Conservation (phyloP, 768 basidiomycete species). For the Hygrophorus russula region DNA sequence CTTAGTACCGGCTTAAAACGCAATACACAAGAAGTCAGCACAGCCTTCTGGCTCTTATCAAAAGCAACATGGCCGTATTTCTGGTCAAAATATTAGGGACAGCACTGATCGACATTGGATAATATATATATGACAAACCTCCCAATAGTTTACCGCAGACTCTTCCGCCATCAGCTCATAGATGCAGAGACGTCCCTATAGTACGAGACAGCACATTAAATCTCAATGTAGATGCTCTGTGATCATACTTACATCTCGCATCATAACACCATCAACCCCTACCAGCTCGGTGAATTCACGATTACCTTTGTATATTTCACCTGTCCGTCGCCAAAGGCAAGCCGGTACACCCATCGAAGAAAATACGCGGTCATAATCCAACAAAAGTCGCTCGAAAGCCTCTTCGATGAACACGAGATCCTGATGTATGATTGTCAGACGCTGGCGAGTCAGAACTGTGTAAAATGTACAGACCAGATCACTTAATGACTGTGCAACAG, state of each 20-base stretch:
- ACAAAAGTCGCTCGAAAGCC: slow-evolving; percentile 87
- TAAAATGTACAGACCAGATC: slow-evolving; percentile 47
- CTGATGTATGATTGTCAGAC: slow-evolving; percentile 20
- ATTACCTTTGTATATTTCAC: slow-evolving; percentile 98
- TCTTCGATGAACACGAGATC: slow-evolving; percentile 98
- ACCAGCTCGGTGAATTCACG: slow-evolving; percentile 89
- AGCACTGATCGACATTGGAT: background rate
- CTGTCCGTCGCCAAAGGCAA: slow-evolving; percentile 92
- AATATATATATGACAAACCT: slow-evolving; percentile 34
- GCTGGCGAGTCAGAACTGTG: slow-evolving; percentile 2
- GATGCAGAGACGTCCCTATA: slow-evolving; percentile 81
- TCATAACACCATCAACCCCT: slow-evolving; percentile 75
- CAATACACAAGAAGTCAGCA: slow-evolving; percentile 84
- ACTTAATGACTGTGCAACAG: slow-evolving; percentile 73
- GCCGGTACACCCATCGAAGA: slow-evolving; percentile 96
- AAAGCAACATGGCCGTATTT: slow-evolving; percentile 95
- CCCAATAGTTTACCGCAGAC: slow-evolving; percentile 95
- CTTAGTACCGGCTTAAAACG: slow-evolving; percentile 64
- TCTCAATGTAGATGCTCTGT: background rate
- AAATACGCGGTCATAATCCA: slow-evolving; percentile 93
- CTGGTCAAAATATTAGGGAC: slow-evolving; percentile 25
- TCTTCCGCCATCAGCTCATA: slow-evolving; percentile 99
- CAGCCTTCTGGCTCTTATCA: slow-evolving; percentile 85
- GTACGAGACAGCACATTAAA: slow-evolving; percentile 1
- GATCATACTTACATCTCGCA: slow-evolving; percentile 61